phyloP scores from a whole-genome alignment of 1,284 basidiomycete genomes.

The Cryptococcus wingfieldii region DNA sequence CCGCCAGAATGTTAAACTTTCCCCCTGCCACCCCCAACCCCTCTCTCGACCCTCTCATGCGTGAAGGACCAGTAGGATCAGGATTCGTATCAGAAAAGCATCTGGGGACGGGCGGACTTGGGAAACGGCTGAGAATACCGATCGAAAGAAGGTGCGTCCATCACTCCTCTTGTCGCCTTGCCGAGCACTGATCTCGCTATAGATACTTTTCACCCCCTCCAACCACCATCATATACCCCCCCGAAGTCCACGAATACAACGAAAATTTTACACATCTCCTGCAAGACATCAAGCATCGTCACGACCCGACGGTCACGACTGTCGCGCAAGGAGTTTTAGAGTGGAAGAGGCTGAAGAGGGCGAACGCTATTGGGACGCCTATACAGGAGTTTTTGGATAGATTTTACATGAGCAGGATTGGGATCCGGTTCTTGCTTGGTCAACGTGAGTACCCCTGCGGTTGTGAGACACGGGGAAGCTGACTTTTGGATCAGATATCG shows the following conservation, averaged over 20 bases:
- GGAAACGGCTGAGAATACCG: constrained; percentile 39
- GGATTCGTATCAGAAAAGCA: constrained; percentile 15
- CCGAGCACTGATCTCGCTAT: neutral
- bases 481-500: constrained; percentile 61
- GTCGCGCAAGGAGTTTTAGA: constrained; percentile 78
- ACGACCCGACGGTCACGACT: constrained; percentile 96
- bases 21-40: constrained; percentile 47
- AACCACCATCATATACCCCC: constrained; percentile 71
- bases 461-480: neutral
- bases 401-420: constrained; percentile 96
- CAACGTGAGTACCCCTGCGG: constrained; percentile 48
- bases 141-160: constrained; percentile 44
- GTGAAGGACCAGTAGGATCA: constrained; percentile 35
- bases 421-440: constrained; percentile 91
- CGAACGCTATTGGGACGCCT: constrained; percentile 61
- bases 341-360: constrained; percentile 55
- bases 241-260: constrained; percentile 92
- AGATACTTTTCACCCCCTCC: constrained; percentile 80
- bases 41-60: constrained; percentile 45
- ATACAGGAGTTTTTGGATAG: constrained; percentile 95
- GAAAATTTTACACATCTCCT: constrained; percentile 81
- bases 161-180: neutral
- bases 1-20: constrained; percentile 7
- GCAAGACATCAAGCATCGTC: constrained; percentile 86
- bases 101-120: constrained; percentile 10